Percentiles rank a stretch among this genome's conserved stretches.
phyloP scores from a whole-genome alignment of 306 rosid genomes.

The Gillenia trifoliata region DNA sequence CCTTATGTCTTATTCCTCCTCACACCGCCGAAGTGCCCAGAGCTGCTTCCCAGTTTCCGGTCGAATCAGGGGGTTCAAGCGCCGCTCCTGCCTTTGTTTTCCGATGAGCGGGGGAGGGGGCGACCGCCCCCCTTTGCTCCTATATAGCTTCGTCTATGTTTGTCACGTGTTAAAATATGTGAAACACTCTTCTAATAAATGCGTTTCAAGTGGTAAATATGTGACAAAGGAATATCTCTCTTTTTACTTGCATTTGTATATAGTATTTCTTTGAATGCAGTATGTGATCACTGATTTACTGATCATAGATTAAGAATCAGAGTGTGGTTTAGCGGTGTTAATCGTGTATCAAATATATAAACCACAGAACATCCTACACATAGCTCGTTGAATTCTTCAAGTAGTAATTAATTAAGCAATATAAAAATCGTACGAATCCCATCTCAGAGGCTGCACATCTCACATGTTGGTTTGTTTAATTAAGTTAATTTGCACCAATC shows the following conservation, averaged over 20 bases:
- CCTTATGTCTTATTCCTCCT: too few species aligned
- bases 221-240: neutral
- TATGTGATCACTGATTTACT: too few species aligned
- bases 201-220: too few species aligned
- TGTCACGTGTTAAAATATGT: too few species aligned
- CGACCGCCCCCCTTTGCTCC: too few species aligned
- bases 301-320: neutral
- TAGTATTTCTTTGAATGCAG: neutral
- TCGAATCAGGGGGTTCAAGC: too few species aligned
- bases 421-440: neutral
- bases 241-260: neutral
- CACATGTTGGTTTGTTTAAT: conserved; percentile 8
- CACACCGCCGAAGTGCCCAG: too few species aligned
- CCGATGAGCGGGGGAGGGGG: too few species aligned
- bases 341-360: neutral
- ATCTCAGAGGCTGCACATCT: conserved; percentile 20
- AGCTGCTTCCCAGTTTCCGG: too few species aligned
- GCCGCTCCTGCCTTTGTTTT: too few species aligned
- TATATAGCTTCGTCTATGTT: too few species aligned
- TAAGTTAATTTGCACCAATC: conserved; percentile 19
- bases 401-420: neutral
- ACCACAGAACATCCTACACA: conserved; percentile 10
- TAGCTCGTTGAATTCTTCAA: conserved; percentile 15
- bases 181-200: too few species aligned
- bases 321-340: neutral